phyloP scores from a whole-genome alignment of 2,329 filamentous ascomycete species.

The Periconia digitata region DNA sequence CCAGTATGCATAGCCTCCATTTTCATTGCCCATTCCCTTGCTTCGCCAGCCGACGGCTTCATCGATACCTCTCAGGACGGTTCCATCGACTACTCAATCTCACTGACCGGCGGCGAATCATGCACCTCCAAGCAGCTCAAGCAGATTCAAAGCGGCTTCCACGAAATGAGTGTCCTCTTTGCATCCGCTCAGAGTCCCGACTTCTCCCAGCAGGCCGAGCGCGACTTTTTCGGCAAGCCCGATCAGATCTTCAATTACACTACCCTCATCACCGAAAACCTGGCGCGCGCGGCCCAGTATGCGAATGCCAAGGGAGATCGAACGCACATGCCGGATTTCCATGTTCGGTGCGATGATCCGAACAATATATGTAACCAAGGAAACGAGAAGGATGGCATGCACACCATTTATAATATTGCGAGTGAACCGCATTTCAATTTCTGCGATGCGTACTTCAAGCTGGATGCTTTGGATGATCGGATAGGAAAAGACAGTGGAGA shows the following conservation, averaged over 20 bases:
- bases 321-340: slow-evolving; percentile 31
- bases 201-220: slow-evolving; percentile 20
- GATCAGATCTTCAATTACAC: slow-evolving; percentile 29
- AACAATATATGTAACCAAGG: slow-evolving; percentile 26
- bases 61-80: slow-evolving; percentile 23
- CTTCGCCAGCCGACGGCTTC: slow-evolving; percentile 19
- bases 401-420: slow-evolving; percentile 37
- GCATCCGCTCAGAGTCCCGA: slow-evolving; percentile 26
- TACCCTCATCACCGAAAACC: slow-evolving; percentile 28
- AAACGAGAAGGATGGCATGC: slow-evolving; percentile 30
- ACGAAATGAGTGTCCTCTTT: slow-evolving; percentile 36
- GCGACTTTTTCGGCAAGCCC: slow-evolving; percentile 33
- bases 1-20: slow-evolving; percentile 22
- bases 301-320: slow-evolving; percentile 23
- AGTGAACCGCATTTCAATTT: slow-evolving; percentile 40
- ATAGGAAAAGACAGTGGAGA: slow-evolving; percentile 27
- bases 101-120: slow-evolving; percentile 34
- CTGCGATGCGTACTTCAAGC: slow-evolving; percentile 30
- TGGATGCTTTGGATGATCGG: slow-evolving; percentile 25
- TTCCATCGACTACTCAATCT: slow-evolving; percentile 21
- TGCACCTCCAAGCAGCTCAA: slow-evolving; percentile 28
- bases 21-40: slow-evolving; percentile 24
- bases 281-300: slow-evolving; percentile 33
- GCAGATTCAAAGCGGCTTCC: slow-evolving; percentile 32
- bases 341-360: slow-evolving; percentile 39